These are phyloP conservation scores for Venturia effusa DNA, from an alignment of 2,329 filamentous ascomycete species.

Conservation along the genomic window DNA sequence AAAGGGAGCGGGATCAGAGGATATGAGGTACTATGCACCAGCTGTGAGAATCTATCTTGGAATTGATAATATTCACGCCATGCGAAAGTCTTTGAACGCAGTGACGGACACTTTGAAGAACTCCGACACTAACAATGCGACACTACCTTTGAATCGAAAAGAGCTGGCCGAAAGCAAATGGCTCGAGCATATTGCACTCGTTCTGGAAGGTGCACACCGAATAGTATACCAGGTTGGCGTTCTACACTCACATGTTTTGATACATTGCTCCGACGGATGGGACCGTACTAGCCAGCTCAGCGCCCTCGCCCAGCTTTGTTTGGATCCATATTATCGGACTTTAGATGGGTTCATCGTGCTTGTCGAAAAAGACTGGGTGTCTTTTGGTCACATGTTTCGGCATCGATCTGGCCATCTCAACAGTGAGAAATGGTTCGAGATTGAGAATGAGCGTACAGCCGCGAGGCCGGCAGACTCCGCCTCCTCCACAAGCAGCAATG, in stretches of 20 bases:
- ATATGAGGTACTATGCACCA: constrained; percentile 94
- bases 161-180: constrained; percentile 74
- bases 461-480: constrained; percentile 29
- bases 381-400: constrained; percentile 96
- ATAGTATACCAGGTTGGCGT: constrained; percentile 84
- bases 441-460: constrained; percentile 70
- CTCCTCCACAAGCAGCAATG: constrained; percentile 27
- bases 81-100: constrained; percentile 81
- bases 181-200: constrained; percentile 77
- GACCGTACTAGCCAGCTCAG: constrained; percentile 93
- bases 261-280: constrained; percentile 98
- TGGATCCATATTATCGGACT: constrained; percentile 92
- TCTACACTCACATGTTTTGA: constrained; percentile 86
- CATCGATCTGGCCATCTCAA: constrained; percentile 80
- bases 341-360: constrained; percentile 89
- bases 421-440: constrained; percentile 87
- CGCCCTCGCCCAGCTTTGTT: constrained; percentile 79
- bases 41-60: constrained; percentile 85
- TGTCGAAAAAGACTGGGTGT: constrained; percentile 95
- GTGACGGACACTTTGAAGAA: constrained; percentile 88
- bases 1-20: constrained; percentile 91
- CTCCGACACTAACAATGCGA: constrained; percentile 60
- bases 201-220: constrained; percentile 73
- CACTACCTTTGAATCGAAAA: constrained; percentile 71
- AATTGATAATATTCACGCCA: constrained; percentile 97